Evolutionary conservation across 768 basidiomycete genomes (phyloP), one percentile per base, ranked within the genome.

Genomic region (Suillus variegatus): DNA sequence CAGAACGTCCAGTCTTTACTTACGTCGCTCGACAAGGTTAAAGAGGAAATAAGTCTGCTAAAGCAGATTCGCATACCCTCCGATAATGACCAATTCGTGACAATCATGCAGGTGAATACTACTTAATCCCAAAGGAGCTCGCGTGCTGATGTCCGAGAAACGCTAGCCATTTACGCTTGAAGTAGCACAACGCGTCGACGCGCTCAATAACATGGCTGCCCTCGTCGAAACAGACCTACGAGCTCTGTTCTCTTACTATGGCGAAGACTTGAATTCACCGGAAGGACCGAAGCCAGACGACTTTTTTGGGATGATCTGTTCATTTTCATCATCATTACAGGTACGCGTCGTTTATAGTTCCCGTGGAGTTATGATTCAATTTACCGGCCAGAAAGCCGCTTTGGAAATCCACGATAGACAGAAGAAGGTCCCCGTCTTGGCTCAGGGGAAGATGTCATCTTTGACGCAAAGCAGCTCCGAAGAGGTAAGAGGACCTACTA

Each of bases 211-310:
- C 25, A 85, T 93, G 84, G 83, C 84, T 3, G 66, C 65, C 2
- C 75, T 83, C 3, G 76, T 97, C 22, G 85, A 88, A 25, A 74
- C 70, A 5, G 92, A 94, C 64, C 76, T 96, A 5, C 79, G 78
- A 25, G 82, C 82, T 4, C 67, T 95, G 32, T 78, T 93, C 8
- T 65, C 70, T 0, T 97, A 91, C 78, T 97, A 89, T 72, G 94
- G 94, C 6, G 94, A 97, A 73, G 82, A 82, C 62, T 84, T 87
- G 2, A 85, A 88, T 60, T 79, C 85, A 0, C 80, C 86, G 0
- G 87, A 93, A 18, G 81, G 87, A 1, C 82, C 84, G 3, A 93
- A 90, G 71, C 86, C 91, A 0, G 95, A 96, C 73, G 91, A 92
- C 67, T 88, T 97, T 72, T 96, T 97, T 70, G 85, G 83, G 0